Conservation (phyloP, 306 rosid species). For the Dicorynia guianensis region DNA sequence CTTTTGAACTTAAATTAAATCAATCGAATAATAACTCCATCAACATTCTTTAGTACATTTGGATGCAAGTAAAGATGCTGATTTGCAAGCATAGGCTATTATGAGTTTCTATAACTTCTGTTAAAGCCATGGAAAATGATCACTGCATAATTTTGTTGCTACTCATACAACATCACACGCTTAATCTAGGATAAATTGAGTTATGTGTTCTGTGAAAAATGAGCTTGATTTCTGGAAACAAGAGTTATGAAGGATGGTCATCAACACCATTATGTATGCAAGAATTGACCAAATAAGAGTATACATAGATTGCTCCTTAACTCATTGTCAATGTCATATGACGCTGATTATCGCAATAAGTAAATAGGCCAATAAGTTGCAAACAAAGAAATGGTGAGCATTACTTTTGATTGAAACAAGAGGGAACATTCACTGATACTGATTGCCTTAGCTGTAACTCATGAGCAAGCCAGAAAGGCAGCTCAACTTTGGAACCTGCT, state of each 20-base stretch:
- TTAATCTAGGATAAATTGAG: constrained; percentile 11
- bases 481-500: constrained; percentile 85
- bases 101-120: constrained; percentile 11
- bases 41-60: constrained; percentile 23
- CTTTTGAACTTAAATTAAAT: constrained; percentile 9
- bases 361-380: constrained; percentile 25
- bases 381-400: not conserved
- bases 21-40: constrained; percentile 18
- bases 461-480: constrained; percentile 95
- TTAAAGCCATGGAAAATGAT: constrained; percentile 19
- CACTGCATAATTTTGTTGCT: constrained; percentile 7
- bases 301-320: constrained; percentile 28
- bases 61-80: constrained; percentile 22
- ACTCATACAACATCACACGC: constrained; percentile 19
- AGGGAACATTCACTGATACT: constrained; percentile 66
- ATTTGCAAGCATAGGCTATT: constrained; percentile 17
- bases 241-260: not conserved
- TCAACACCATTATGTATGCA: constrained; percentile 8
- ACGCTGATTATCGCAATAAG: constrained; percentile 9
- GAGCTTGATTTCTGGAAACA: not conserved
- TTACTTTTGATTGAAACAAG: constrained; percentile 89
- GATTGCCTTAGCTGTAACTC: constrained; percentile 83
- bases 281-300: constrained; percentile 1
- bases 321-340: constrained; percentile 20
- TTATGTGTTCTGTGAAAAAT: constrained; percentile 9